phyloP scores from a whole-genome alignment of 257 asterid species.

The Misopates orontium region DNA sequence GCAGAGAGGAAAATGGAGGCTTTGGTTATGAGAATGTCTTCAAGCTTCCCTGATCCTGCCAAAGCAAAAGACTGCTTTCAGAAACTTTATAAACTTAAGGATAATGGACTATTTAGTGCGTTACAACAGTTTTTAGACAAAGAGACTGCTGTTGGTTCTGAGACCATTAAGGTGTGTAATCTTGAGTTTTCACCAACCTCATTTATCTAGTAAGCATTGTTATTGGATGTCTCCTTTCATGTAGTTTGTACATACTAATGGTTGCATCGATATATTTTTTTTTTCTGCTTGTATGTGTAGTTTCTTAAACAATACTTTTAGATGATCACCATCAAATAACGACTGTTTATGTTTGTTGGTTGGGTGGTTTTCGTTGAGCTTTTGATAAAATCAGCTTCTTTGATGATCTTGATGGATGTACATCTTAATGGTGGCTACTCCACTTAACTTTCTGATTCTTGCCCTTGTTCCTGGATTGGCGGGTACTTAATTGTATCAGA shows the following conservation, averaged over 20 bases:
- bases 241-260: neutral
- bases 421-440: too few relatives aligned
- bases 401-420: too few relatives aligned
- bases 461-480: too few relatives aligned
- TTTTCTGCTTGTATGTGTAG: slow-evolving; percentile 1
- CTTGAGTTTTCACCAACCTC: slow-evolving; percentile 10
- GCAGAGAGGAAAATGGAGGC: slow-evolving; percentile 48
- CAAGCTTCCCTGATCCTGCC: slow-evolving; percentile 66
- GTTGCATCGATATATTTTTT: slow-evolving; percentile 2
- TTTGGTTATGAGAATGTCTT: slow-evolving; percentile 60
- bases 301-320: neutral
- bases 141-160: slow-evolving; percentile 40
- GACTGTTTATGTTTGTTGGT: too few relatives aligned
- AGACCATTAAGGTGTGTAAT: slow-evolving; percentile 45
- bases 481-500: too few relatives aligned
- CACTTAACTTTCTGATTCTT: too few relatives aligned
- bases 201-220: slow-evolving; percentile 20
- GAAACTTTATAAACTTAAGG: slow-evolving; percentile 48
- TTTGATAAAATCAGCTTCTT: too few relatives aligned
- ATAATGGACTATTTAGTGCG: slow-evolving; percentile 35
- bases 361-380: too few relatives aligned
- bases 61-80: slow-evolving; percentile 66
- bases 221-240: slow-evolving; percentile 7
- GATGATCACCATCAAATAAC: too few relatives aligned
- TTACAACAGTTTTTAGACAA: slow-evolving; percentile 48